Conservation (phyloP, 1,284 basidiomycete genomes). For the Fomitopsis betulina region DNA sequence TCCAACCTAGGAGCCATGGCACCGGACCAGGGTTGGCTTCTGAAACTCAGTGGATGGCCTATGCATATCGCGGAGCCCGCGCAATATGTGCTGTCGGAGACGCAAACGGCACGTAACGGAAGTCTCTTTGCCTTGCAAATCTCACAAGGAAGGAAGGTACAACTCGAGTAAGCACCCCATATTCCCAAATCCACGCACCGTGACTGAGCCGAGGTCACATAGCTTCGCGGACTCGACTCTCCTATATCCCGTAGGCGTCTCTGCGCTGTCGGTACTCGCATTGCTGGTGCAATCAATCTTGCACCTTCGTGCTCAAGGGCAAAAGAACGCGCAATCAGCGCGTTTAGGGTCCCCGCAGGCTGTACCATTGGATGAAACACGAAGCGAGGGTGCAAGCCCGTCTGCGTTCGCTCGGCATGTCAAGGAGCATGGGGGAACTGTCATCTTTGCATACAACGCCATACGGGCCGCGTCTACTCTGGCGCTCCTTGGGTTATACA, state of each 20-base stretch:
- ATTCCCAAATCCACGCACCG: background rate
- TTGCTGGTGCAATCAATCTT: background rate
- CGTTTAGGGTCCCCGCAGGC: background rate
- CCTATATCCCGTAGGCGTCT: background rate
- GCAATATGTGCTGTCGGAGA: background rate
- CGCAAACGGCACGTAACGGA: background rate
- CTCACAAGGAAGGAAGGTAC: background rate
- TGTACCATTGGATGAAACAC: background rate
- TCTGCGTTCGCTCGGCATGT: background rate
- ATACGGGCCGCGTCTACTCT: constrained; percentile 17
- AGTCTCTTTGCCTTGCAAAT: background rate
- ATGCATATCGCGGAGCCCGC: background rate
- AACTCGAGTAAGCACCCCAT: background rate
- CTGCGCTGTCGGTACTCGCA: background rate
- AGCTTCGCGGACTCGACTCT: background rate
- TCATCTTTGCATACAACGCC: constrained; percentile 22
- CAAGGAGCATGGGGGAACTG: constrained; percentile 15
- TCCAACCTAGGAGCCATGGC: too few relatives aligned
- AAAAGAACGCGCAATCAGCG: background rate
- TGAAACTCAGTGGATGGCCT: background rate
- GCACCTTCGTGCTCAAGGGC: background rate
- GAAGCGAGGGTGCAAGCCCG: background rate
- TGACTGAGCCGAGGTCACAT: background rate
- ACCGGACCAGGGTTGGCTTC: too few relatives aligned
- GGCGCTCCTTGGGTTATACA: constrained; percentile 17